Evolutionary conservation across 2,329 filamentous ascomycete genomes (phyloP), one percentile per base, ranked within the genome.

Genomic region (Apiospora koreana): DNA sequence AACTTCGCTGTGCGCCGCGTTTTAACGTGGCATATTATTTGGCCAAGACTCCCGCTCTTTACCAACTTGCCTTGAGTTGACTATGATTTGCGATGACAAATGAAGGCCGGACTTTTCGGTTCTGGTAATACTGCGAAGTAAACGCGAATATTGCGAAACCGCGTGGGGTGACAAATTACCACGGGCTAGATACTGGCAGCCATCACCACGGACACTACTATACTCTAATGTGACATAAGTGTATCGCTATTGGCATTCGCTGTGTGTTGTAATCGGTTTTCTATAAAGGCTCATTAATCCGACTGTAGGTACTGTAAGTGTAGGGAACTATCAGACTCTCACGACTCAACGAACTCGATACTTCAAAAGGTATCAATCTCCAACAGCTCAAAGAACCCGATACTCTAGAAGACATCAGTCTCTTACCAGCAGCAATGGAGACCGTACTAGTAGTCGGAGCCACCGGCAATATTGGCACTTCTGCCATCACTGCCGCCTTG

Each of bases 381-480:
- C 25, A 58, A 35, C 3, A 28, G 35, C 50, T 21, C 28, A 50
- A 50, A 1, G 21, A 35, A 54, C 1, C 41, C 10, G 16, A 58
- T 9, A 18, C 6, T 35, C n/a, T 14, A 43, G 4, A 4, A 43
- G 3, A 43, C 9, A 48, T 48, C 28, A 35, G n/a, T 16, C 41
- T 8, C 43, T 14, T 8, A 38, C 1, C 31, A 23, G 3, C 54
- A 62, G 58, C 21, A 64, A 74, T 73, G 71, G 71, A 80, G 67
- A 80, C 79, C 9, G 77, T 83, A 68, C 76, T 83, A 25, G 73
- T 83, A 48, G 75, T 83, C 62, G 81, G 80, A 45, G 76, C 81
- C 1, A 81, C 80, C 10, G 81, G 81, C 23, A 81, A 83, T 71
- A 81, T 83, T 65, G 81, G 81, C 71, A 72, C 79, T 7, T 73